Base-by-base conservation (phyloP, 805 yeast species). In the Starmerella bombi region DNA sequence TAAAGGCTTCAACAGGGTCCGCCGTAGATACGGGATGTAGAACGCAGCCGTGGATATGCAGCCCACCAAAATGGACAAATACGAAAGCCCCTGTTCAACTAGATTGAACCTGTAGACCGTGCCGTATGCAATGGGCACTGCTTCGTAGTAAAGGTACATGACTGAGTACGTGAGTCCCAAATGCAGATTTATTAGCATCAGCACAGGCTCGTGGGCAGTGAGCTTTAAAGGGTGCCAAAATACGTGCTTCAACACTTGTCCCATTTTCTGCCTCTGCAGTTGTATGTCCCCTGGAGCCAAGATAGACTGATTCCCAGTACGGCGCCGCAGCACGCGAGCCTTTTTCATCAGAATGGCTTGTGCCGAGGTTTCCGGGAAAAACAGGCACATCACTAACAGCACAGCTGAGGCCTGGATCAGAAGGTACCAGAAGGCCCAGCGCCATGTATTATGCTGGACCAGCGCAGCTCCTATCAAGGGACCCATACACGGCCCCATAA, bases 81-180 rank as follows among this genome's bases (percentile, higher is more conserved):
- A 75, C 1, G 77, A 57, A 3, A 63, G 56, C 15, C 78, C 75
- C 23, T 55, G 43, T 40, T 69, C 71, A 25, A 72, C 62, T 23
- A 63, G 50, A 4, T 71, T 64, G 56, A 75, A 75, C 25, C 62
- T 52, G 47, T 71, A 63, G 20, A 62, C 52, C 3, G 63, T 69
- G 6, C 44, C 42, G 45, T 68, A 76, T 2, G 71, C 73, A 27
- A 74, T 60, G 5, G 82, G 80, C 57, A 71, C 71, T 4, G 73
- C 74, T 56, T 76, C 80, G 50, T 74, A 72, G 63, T 71, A 75
- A 16, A 72, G 55, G 53, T 73, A 75, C 46, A 71, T 50, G 22
- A 68, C 56, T 25, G 77, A 71, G 55, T 75, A 75, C 7, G 66
- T 60, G 37, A 74, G 49, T 0, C 75, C 72, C 47, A 70, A 58